phyloP scores from a whole-genome alignment of 495 filamentous ascomycete genomes.

The Penicillium paradoxum region DNA sequence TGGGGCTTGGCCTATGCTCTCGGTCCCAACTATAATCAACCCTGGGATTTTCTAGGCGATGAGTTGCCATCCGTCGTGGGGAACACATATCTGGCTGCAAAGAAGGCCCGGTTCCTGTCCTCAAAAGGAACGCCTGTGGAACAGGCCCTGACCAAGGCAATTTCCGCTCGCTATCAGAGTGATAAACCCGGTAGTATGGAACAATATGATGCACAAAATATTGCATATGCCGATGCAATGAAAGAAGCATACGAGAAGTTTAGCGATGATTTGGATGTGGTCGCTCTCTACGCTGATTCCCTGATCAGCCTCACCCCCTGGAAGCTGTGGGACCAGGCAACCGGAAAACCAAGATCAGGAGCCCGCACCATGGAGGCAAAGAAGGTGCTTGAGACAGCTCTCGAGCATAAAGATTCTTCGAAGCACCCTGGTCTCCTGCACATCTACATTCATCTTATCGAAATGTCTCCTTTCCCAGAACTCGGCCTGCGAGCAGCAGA shows the following conservation, averaged over 20 bases:
- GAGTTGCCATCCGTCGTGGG: conserved; percentile 42
- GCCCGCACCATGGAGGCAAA: conserved; percentile 56
- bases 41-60: conserved; percentile 57
- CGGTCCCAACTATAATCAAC: conserved; percentile 69
- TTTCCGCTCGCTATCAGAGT: conserved; percentile 50
- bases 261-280: conserved; percentile 52
- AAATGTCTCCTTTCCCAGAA: conserved; percentile 61
- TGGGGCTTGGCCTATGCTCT: conserved; percentile 62
- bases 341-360: conserved; percentile 50
- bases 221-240: conserved; percentile 57
- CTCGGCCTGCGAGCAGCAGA: conserved; percentile 49
- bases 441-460: conserved; percentile 64
- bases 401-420: conserved; percentile 31
- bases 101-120: conserved; percentile 32
- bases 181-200: conserved; percentile 25
- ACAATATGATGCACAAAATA: conserved; percentile 46
- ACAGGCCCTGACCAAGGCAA: conserved; percentile 49
- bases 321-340: conserved; percentile 57
- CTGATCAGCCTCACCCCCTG: conserved; percentile 63
- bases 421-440: conserved; percentile 59
- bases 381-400: conserved; percentile 48
- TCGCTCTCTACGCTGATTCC: conserved; percentile 55
- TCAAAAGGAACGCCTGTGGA: conserved; percentile 40
- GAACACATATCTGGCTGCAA: conserved; percentile 38
- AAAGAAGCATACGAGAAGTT: conserved; percentile 46